Conservation (phyloP, 257 asterid genomes). For the Solanum sejunctum region DNA sequence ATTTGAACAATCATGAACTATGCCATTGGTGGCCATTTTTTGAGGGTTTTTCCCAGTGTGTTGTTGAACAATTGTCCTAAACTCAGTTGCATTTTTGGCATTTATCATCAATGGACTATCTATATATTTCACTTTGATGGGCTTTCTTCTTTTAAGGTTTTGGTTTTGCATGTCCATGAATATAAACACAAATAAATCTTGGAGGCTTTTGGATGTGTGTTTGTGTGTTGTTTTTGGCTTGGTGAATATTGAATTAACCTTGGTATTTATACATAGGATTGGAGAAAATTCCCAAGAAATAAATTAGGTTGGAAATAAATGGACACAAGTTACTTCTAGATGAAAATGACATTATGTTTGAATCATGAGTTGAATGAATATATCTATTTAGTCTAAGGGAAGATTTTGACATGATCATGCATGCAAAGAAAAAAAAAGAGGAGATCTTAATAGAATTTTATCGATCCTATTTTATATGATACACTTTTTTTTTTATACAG, state of each 20-base stretch:
- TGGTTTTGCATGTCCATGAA: not conserved
- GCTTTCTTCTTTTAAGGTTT: not conserved
- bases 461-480: too few species aligned
- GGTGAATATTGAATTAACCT: not conserved
- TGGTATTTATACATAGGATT: not conserved
- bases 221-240: not conserved
- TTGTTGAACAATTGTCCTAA: constrained; percentile 22
- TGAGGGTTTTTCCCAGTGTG: constrained; percentile 14
- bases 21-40: not conserved
- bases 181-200: not conserved
- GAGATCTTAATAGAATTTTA: not conserved
- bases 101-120: constrained; percentile 13
- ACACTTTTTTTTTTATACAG: not conserved
- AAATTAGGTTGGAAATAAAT: not conserved
- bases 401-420: not conserved
- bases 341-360: not conserved
- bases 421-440: not conserved
- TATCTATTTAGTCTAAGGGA: not conserved
- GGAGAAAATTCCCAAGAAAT: not conserved
- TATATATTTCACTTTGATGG: constrained; percentile 19
- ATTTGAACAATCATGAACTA: not conserved
- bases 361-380: not conserved
- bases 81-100: constrained; percentile 17
- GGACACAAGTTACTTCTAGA: not conserved
- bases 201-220: not conserved